These are phyloP conservation scores for Penicillium corylophilum DNA, from an alignment of 2,329 filamentous ascomycete species.

Conservation along the genomic window DNA sequence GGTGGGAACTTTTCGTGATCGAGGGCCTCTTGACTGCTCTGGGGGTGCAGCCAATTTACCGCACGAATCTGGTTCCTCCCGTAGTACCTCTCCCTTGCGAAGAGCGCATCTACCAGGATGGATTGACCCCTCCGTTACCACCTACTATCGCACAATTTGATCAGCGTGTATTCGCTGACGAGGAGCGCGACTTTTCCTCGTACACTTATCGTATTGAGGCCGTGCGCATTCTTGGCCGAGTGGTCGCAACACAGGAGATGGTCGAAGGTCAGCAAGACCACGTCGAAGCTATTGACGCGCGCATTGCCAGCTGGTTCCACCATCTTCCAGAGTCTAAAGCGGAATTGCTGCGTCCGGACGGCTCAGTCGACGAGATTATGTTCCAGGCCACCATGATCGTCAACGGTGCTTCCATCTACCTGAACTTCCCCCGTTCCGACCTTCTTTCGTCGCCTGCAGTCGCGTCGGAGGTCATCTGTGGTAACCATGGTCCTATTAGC, in stretches of 20 bases:
- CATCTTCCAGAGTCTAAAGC: conserved; percentile 73
- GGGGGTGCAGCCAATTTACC: conserved; percentile 50
- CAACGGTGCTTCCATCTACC: conserved; percentile 62
- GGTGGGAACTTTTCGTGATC: conserved; percentile 83
- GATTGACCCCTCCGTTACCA: conserved; percentile 58
- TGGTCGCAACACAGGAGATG: conserved; percentile 54
- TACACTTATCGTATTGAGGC: conserved; percentile 83
- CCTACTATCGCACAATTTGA: conserved; percentile 73
- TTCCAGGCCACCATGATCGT: conserved; percentile 87
- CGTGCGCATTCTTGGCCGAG: conserved; percentile 72
- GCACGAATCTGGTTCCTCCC: conserved; percentile 66
- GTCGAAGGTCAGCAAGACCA: conserved; percentile 50
- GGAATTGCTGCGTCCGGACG: conserved; percentile 66
- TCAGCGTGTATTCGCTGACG: conserved; percentile 69
- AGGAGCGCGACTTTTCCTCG: conserved; percentile 71
- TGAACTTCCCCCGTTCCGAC: conserved; percentile 77
- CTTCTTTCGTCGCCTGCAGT: conserved; percentile 56
- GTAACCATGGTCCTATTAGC: conserved; percentile 39
- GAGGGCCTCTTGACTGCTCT: conserved; percentile 84
- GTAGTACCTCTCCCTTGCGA: conserved; percentile 79
- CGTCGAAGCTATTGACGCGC: conserved; percentile 59
- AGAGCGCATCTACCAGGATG: conserved; percentile 60
- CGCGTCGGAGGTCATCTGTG: conserved; percentile 50
- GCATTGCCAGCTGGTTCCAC: conserved; percentile 71
- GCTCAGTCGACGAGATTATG: conserved; percentile 81